A percentile compares a stretch with the other conserved stretches of the same genome.
Conservation (phyloP, 768 basidiomycete species). For the Leccinellum luteum region DNA sequence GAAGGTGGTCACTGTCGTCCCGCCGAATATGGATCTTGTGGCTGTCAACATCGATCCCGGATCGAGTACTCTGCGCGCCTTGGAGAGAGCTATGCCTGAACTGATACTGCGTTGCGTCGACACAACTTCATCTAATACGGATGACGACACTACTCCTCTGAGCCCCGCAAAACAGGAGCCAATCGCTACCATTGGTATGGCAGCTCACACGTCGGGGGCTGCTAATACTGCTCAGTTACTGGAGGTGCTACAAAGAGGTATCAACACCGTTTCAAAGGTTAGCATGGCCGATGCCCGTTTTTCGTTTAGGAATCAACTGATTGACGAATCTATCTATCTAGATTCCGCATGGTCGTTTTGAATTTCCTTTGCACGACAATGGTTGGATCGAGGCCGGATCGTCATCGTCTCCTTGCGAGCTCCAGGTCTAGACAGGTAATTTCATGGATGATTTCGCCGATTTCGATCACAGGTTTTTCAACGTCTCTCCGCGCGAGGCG, state of each 20-base stretch:
- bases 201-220: constrained; percentile 54
- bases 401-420: constrained; percentile 33
- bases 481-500: constrained; percentile 71
- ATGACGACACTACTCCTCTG: not conserved
- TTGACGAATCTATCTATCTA: constrained; percentile 24
- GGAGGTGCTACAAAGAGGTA: constrained; percentile 55
- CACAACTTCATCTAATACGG: constrained; percentile 4
- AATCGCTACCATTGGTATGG: constrained; percentile 74
- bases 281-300: constrained; percentile 6
- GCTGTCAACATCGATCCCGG: constrained; percentile 54
- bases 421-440: constrained; percentile 59
- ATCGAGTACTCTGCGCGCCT: constrained; percentile 35
- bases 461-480: constrained; percentile 74
- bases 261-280: constrained; percentile 58
- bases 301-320: not conserved
- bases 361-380: constrained; percentile 39
- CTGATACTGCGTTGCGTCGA: constrained; percentile 16
- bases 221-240: constrained; percentile 48
- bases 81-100: constrained; percentile 36
- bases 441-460: constrained; percentile 55
- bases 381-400: constrained; percentile 15
- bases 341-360: constrained; percentile 64
- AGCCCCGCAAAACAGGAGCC: constrained; percentile 39
- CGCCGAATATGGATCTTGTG: constrained; percentile 22
- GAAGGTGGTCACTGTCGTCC: constrained; percentile 22